Conservation (phyloP, 495 filamentous ascomycete species). For the Penicillium turbatum region DNA sequence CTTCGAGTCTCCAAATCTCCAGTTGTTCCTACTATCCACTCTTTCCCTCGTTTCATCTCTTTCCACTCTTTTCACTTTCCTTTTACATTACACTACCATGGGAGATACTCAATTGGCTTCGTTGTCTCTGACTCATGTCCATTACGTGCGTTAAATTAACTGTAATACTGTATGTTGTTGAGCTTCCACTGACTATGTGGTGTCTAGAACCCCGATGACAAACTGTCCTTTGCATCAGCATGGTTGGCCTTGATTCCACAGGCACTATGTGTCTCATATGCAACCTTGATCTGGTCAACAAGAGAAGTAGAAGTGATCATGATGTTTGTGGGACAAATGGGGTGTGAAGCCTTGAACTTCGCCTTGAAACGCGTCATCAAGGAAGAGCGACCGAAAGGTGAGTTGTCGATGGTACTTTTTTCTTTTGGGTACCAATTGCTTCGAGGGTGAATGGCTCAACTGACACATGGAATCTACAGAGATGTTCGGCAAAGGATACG, state of each 20-base stretch:
- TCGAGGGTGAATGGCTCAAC: background rate
- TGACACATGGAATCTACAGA: slow-evolving; percentile 37
- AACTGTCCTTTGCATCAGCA: slow-evolving; percentile 78
- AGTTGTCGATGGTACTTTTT: slow-evolving; percentile 18
- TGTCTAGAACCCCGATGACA: slow-evolving; percentile 79
- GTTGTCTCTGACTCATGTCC: slow-evolving; percentile 88
- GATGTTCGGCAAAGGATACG: slow-evolving; percentile 88
- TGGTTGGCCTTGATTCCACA: slow-evolving; percentile 93
- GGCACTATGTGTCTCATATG: slow-evolving; percentile 82
- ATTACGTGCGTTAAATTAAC: slow-evolving; percentile 63
- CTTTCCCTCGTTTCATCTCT: background rate
- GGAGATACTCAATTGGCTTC: slow-evolving; percentile 75
- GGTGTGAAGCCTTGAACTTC: slow-evolving; percentile 92
- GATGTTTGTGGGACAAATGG: slow-evolving; percentile 89
- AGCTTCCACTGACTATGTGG: slow-evolving; percentile 12
- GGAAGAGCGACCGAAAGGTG: slow-evolving; percentile 79
- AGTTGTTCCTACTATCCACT: background rate
- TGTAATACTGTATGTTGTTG: background rate
- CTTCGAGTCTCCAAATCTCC: background rate
- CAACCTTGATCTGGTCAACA: slow-evolving; percentile 80
- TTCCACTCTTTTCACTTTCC: background rate
- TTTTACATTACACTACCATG: slow-evolving; percentile 36
- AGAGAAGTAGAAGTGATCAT: slow-evolving; percentile 86
- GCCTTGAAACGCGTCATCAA: slow-evolving; percentile 83
- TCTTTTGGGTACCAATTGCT: background rate